Evolutionary conservation across 2,329 filamentous ascomycete species (phyloP).

Genomic region (Cordyceps militaris): DNA sequence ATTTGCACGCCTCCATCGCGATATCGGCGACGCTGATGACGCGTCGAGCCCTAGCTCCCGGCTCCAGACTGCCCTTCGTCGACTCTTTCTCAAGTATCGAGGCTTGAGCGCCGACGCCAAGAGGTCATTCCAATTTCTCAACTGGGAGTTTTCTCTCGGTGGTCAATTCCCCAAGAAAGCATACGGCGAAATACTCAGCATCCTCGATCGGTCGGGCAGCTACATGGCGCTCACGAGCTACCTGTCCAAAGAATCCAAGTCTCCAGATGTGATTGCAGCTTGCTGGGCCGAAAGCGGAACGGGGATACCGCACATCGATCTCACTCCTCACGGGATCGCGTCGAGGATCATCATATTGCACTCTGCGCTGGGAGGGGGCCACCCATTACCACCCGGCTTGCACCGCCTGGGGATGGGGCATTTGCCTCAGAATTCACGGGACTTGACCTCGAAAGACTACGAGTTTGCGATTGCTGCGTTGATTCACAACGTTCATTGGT

Average conservation of each 20-base stretch:
- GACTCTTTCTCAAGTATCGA: constrained; percentile 8
- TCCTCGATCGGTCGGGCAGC: constrained; percentile 7
- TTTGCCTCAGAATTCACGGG: background rate
- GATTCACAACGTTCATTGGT: constrained; percentile 10
- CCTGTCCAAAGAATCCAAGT: constrained; percentile 8
- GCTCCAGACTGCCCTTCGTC: background rate
- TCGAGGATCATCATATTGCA: constrained; percentile 7
- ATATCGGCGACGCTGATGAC: constrained; percentile 8
- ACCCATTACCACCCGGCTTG: constrained; percentile 4
- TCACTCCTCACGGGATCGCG: constrained; percentile 4
- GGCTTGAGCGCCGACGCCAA: background rate
- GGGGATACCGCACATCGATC: background rate
- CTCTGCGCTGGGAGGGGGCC: constrained; percentile 2
- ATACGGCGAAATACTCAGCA: constrained; percentile 1
- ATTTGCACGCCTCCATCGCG: constrained; percentile 3
- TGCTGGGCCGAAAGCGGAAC: constrained; percentile 2
- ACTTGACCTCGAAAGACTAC: background rate
- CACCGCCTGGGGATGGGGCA: background rate
- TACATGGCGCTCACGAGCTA: constrained; percentile 11
- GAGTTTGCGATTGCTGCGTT: constrained; percentile 7
- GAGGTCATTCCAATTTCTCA: background rate
- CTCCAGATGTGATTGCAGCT: constrained; percentile 4
- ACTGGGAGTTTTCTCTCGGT: constrained; percentile 8
- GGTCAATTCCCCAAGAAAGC: constrained; percentile 5
- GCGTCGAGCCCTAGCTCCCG: background rate